Evolutionary conservation across 768 basidiomycete species (phyloP).

Genomic region (Tulasnella sp.): DNA sequence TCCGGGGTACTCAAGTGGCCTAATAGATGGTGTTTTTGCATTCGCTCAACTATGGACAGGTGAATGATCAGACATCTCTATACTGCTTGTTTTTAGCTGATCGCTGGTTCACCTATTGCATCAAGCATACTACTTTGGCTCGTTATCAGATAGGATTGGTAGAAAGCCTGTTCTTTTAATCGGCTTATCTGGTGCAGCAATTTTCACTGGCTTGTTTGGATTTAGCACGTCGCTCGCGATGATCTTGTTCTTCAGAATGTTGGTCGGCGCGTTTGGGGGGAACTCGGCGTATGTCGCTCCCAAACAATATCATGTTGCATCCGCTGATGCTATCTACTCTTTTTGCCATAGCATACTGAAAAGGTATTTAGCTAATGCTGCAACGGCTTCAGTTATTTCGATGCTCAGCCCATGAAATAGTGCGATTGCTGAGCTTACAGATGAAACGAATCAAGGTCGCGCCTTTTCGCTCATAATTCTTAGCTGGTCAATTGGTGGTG

Average conservation of each 20-base stretch:
- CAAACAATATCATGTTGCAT: too few species aligned
- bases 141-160: constrained; percentile 23
- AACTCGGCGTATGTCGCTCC: too few species aligned
- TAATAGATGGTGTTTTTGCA: constrained; percentile 26
- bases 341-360: constrained; percentile 13
- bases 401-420: background rate
- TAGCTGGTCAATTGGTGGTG: constrained; percentile 15
- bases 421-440: constrained; percentile 16
- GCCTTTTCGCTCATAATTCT: constrained; percentile 18
- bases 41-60: constrained; percentile 25
- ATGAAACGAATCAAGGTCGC: constrained; percentile 18
- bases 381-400: background rate
- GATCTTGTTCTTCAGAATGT: constrained; percentile 16
- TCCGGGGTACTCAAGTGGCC: constrained; percentile 26
- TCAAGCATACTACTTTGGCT: constrained; percentile 24
- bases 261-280: constrained; percentile 14
- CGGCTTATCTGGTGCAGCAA: constrained; percentile 19
- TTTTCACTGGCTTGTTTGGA: constrained; percentile 19
- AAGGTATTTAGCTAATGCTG: constrained; percentile 6
- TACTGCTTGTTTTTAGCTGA: too few species aligned
- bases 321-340: background rate
- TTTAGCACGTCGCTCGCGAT: constrained; percentile 6
- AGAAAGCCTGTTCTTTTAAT: constrained; percentile 13
- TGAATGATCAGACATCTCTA: too few species aligned
- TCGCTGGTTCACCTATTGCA: too few species aligned